Conservation (phyloP, 2,329 filamentous ascomycete species). For the Myriangium duriaei region DNA sequence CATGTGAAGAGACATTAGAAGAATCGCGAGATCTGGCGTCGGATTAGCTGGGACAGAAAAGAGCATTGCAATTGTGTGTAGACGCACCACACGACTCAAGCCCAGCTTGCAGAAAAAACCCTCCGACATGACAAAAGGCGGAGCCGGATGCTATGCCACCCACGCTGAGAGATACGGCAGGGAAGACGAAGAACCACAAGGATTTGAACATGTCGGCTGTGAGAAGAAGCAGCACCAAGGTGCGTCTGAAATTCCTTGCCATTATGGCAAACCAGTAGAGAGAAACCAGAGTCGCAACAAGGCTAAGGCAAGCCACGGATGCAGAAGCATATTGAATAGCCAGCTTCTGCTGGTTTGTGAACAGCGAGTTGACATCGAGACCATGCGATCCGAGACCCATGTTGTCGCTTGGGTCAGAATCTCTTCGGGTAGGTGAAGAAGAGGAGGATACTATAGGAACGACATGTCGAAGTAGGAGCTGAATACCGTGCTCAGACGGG, state of each 20-base stretch:
- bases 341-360: constrained; percentile 15
- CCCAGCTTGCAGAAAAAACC: constrained; percentile 54
- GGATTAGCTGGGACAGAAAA: not conserved
- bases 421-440: not conserved
- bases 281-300: constrained; percentile 42
- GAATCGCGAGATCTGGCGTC: constrained; percentile 49
- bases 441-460: not conserved
- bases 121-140: constrained; percentile 53
- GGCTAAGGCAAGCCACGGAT: constrained; percentile 36
- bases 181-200: constrained; percentile 54
- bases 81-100: constrained; percentile 49
- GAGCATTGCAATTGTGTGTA: constrained; percentile 10
- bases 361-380: constrained; percentile 10
- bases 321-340: constrained; percentile 24
- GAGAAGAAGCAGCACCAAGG: constrained; percentile 64
- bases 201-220: constrained; percentile 60
- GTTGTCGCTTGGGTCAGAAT: not conserved
- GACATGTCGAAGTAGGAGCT: not conserved
- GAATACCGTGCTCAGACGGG: not conserved
- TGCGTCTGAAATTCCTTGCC: constrained; percentile 61
- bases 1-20: constrained; percentile 63
- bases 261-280: constrained; percentile 65
- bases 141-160: constrained; percentile 41
- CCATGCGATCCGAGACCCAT: constrained; percentile 13
- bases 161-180: constrained; percentile 43